Base-by-base conservation (phyloP, 805 yeast genomes). In the Hyphopichia homilentoma region DNA sequence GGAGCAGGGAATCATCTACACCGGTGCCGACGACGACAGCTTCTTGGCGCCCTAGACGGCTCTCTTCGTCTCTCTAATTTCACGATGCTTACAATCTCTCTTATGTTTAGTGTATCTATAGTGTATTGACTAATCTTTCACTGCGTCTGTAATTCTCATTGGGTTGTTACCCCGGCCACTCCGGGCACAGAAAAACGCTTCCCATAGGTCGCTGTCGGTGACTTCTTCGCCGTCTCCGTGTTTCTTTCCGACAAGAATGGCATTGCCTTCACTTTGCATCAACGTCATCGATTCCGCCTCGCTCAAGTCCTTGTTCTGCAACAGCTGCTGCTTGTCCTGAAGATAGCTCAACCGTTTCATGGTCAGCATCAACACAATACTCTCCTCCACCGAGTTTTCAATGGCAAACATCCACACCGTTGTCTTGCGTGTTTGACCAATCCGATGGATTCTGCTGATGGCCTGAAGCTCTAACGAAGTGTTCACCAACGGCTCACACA, bases 371-470 rank as follows among this genome's bases (percentile, higher is more conserved):
- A 75, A 58, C 21, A 86, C 75, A 28, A 93, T 84, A 27, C 86
- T 81, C 51, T 90, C 96, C 55, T 93, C 98, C 11, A 93, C 95
- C 0, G 95, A 79, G 25, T 81, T 79, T 35, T 74, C 76, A 35
- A 89, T 82, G 16, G 84, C 79, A 61, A 90, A 88, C 75, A 84
- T 81, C 96, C 97, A 93, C 2, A 90, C 95, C 1, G 80, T 82
- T 0, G 98, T 93, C 11, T 75, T 78, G 27, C 70, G 65, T 3
- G 69, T 72, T 56, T 93, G 98, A 0, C 98, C 98, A 50, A 90
- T 89, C 41, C 98, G 65, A 52, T 90, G 96, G 26, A 93, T 79
- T 41, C 98, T 73, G 30, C 94, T 85, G 33, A 89, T 83, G 0
- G 97, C 97, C 53, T 90, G 98, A 11, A 86, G 53, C 46, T 93